Evolutionary conservation across 257 asterid species (phyloP).

Genomic region (Solanum tarijense): DNA sequence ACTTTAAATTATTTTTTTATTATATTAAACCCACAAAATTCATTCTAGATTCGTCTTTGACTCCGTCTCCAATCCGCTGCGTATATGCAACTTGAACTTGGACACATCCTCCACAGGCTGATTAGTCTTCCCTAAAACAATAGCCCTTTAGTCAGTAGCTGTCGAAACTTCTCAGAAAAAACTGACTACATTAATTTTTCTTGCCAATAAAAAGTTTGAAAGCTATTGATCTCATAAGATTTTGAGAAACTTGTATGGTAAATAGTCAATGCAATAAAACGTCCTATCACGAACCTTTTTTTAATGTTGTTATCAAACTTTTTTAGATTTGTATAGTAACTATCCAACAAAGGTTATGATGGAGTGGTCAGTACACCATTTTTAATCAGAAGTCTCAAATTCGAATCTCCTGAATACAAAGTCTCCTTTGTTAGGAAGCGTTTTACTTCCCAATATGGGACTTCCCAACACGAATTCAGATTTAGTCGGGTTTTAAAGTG

Average conservation of each 20-base stretch:
- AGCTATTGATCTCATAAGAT: background rate
- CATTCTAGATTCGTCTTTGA: background rate
- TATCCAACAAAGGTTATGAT: background rate
- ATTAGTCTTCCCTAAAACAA: background rate
- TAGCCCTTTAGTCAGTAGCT: background rate
- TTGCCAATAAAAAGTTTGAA: background rate
- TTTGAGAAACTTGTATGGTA: background rate
- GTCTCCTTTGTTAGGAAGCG: fast-evolving
- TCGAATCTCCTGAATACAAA: too few species aligned
- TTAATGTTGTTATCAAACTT: background rate
- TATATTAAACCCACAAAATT: background rate
- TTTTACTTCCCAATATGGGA: too few species aligned
- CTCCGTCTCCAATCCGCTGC: background rate
- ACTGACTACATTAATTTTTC: background rate
- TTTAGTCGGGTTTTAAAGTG: too few species aligned
- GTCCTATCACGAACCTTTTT: background rate
- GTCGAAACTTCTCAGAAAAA: background rate
- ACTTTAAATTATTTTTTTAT: background rate
- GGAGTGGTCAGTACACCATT: background rate
- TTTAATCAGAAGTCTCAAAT: too few species aligned
- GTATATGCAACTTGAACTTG: background rate
- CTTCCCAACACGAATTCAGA: fast-evolving
- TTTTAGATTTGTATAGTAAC: background rate
- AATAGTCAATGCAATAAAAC: background rate
- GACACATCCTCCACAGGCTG: background rate